Evolutionary conservation across 202 grass and related monocot species (phyloP).

Genomic region (Eragrostis tef): DNA sequence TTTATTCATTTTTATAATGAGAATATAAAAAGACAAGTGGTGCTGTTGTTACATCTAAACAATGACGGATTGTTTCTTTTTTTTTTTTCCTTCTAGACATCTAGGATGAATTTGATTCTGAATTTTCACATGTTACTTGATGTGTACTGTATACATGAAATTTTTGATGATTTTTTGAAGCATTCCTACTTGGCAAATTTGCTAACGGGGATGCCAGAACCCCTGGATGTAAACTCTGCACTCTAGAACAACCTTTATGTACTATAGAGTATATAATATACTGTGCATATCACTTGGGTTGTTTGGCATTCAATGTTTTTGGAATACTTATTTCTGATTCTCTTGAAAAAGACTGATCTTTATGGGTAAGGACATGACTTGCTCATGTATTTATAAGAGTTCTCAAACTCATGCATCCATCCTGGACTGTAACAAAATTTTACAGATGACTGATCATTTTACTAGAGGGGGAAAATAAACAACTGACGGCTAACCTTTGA

Average conservation of each 20-base stretch:
- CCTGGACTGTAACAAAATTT: background rate
- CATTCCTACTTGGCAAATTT: too few relatives aligned
- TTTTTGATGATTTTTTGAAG: too few relatives aligned
- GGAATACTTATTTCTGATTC: background rate
- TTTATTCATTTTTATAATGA: too few relatives aligned
- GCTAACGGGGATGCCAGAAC: too few relatives aligned
- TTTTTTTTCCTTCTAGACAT: background rate
- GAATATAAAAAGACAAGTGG: too few relatives aligned
- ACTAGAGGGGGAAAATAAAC: background rate
- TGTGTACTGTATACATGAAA: too few relatives aligned
- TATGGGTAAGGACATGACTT: background rate
- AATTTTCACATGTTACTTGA: too few relatives aligned
- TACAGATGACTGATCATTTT: background rate
- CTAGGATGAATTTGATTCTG: too few relatives aligned
- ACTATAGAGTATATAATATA: constrained; percentile 10
- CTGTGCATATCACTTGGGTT: background rate
- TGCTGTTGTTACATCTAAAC: too few relatives aligned
- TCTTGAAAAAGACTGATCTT: background rate
- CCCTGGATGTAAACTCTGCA: too few relatives aligned
- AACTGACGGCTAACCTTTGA: background rate
- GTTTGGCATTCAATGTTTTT: constrained; percentile 29
- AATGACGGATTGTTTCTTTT: too few relatives aligned
- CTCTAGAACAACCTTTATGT: background rate
- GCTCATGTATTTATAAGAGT: constrained; percentile 13
- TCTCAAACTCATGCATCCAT: background rate